Base-by-base conservation (phyloP, 495 filamentous ascomycete genomes). In the Hypoxylon subgilvum region DNA sequence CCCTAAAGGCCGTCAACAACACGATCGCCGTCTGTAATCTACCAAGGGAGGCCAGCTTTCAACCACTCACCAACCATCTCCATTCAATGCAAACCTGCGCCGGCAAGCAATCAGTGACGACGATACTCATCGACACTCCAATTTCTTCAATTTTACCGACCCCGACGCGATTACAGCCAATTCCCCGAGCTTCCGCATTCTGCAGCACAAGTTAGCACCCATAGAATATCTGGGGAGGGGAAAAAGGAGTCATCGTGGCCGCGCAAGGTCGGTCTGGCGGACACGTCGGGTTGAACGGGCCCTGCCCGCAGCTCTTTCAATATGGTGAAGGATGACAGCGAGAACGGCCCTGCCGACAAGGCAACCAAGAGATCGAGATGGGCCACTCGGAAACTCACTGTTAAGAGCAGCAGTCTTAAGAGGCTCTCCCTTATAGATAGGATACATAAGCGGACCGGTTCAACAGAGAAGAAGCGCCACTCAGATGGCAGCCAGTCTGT, bases 361-460 rank as follows among this genome's bases (percentile, higher is more conserved):
- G 74, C 69, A 50, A 58, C 71, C 52, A 78, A 77, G 42, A 79
- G 90, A 67, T 85, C 91, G 67, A 80, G 95, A 86, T 99, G 94
- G 94, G 94, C 94, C 48, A 97, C 94, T 22, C 90, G 90, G 59
- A 86, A 90, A 66, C 79, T 86, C 58, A 86, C 82, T 45, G 87
- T 88, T 53, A 77, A 84, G 72, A 88, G 86, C 69, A 89, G 86
- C 25, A 72, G 84, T 65, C 76, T 82, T 67, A 97, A 97, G 78
- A 88, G 94, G 52, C 80, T 88, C 40, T 93, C 90, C 48, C 87
- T 99, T 60, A 87, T 90, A 68, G 83, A 88, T 59, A 88, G 89
- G 54, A 80, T 88, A 68, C 85, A 91, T 63, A 84, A 85, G 69
- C 81, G 82, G 40, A 75, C 74, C 10, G 68, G 72, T 44, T 82